phyloP scores from a whole-genome alignment of 2,329 filamentous ascomycete species.

The Fusarium sp. region DNA sequence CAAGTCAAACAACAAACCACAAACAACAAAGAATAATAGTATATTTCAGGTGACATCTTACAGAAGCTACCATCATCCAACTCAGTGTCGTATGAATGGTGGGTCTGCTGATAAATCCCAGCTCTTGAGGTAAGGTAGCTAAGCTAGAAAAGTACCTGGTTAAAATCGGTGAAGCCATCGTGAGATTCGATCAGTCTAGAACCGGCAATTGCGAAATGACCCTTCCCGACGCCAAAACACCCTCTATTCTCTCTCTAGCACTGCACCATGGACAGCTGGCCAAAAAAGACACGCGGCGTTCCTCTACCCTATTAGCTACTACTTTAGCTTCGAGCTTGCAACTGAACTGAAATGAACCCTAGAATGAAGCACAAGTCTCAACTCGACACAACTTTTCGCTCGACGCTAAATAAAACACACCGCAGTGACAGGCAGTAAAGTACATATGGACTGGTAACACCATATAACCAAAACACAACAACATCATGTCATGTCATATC shows the following conservation, averaged over 20 bases:
- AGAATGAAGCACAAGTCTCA: slow-evolving; percentile 18
- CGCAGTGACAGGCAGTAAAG: neutral
- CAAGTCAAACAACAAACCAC: neutral
- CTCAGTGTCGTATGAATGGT: slow-evolving; percentile 3
- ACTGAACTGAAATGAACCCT: slow-evolving; percentile 13
- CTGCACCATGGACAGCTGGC: slow-evolving; percentile 20
- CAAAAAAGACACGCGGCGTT: slow-evolving; percentile 15
- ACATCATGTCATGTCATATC: neutral
- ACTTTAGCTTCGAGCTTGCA: slow-evolving; percentile 17
- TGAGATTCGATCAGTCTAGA: slow-evolving; percentile 31
- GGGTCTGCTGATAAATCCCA: slow-evolving; percentile 25
- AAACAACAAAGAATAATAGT: neutral
- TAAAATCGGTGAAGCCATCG: slow-evolving; percentile 31
- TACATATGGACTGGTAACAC: slow-evolving; percentile 18
- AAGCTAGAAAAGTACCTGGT: neutral
- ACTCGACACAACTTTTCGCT: slow-evolving; percentile 24
- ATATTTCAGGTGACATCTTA: slow-evolving; percentile 1
- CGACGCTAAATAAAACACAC: slow-evolving; percentile 19
- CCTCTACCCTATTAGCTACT: slow-evolving; percentile 21
- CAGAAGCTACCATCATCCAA: neutral
- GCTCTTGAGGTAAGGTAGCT: neutral
- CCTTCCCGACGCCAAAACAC: slow-evolving; percentile 7
- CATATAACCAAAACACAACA: slow-evolving; percentile 1
- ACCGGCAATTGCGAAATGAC: slow-evolving; percentile 17
- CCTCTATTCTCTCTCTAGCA: slow-evolving; percentile 24